Evolutionary conservation across 768 basidiomycete species (phyloP), one percentile per base, ranked within the genome.

Genomic region (Trametes cubensis): DNA sequence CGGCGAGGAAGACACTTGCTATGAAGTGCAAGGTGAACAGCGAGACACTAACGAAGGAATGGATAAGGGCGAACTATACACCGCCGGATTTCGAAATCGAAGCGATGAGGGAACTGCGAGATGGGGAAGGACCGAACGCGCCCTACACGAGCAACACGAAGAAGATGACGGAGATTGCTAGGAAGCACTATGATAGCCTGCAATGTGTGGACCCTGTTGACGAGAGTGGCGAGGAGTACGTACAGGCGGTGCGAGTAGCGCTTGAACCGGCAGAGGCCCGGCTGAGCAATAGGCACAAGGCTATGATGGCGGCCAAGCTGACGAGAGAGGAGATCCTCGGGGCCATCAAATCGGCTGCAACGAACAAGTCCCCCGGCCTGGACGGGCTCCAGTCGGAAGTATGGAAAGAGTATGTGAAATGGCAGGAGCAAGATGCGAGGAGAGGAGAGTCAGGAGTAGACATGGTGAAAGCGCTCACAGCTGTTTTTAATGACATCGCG

Each of bases 401-500:
- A 4, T 52, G 51, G 51, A 52, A 52, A 39, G 34, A 1, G 14
- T 52, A 52, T 34, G 18, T 39, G 3, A 52, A 10, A 25, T 52
- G 51, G 51, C 21, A 38, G 14, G 51, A 38, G 4, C 18, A 30
- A 1, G 51, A 38, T 18, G 34, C 20, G 2, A 52, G 21, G 18
- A 38, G 26, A 14, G 8, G 8, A 1, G 0, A 8, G 25, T 2
- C 51, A 3, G 51, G 5, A 2, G 51, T 46, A 2, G 60, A 61
- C 21, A 20, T 61, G 2, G 40, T 40, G 0, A 21, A 15, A 0
- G 41, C 42, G 14, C 39, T 61, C 1, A 54, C 44, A 0, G 13
- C 18, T 1, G 55, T 57, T 5, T 62, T 21, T 49, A 57, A 57
- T 14, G 61, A 62, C 28, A 44, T 62, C 6, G 61, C 15, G 0